A percentile compares a stretch with the other conserved stretches of the same genome.
Evolutionary conservation across 495 filamentous ascomycete genomes (phyloP).

Genomic region (Penicillium herquei): DNA sequence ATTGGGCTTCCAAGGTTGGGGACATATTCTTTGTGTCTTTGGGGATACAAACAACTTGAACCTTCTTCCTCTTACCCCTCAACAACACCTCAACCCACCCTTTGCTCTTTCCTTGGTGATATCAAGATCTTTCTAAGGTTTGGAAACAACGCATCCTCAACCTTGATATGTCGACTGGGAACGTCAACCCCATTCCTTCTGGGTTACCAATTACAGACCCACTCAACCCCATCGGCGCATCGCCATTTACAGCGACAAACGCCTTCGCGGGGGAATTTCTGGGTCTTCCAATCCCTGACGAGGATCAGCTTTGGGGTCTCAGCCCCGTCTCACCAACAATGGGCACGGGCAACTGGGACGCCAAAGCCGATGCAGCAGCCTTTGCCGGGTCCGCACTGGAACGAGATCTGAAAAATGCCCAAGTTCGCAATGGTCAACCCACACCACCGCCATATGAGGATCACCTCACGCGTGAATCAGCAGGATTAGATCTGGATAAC

Average conservation of each 20-base stretch:
- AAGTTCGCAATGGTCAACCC: constrained; percentile 43
- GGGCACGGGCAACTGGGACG: constrained; percentile 25
- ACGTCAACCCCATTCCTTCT: constrained; percentile 18
- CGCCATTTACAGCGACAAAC: constrained; percentile 23
- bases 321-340: constrained; percentile 32
- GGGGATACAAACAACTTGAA: background rate
- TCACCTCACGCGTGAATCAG: constrained; percentile 8
- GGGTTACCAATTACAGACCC: constrained; percentile 12
- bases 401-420: constrained; percentile 35
- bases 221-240: constrained; percentile 11
- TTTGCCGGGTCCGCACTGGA: constrained; percentile 27
- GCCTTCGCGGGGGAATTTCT: constrained; percentile 31
- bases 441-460: constrained; percentile 41
- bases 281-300: constrained; percentile 28
- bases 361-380: constrained; percentile 23
- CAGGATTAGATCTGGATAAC: constrained; percentile 7
- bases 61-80: background rate
- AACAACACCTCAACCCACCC: background rate
- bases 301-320: constrained; percentile 35
- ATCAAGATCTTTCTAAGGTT: background rate
- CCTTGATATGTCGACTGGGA: constrained; percentile 19
- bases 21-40: background rate
- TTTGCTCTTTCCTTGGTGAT: background rate
- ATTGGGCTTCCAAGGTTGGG: background rate
- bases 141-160: background rate